Evolutionary conservation across 2,329 filamentous ascomycete genomes (phyloP).

Genomic region (Pyrenophora tritici-repentis): DNA sequence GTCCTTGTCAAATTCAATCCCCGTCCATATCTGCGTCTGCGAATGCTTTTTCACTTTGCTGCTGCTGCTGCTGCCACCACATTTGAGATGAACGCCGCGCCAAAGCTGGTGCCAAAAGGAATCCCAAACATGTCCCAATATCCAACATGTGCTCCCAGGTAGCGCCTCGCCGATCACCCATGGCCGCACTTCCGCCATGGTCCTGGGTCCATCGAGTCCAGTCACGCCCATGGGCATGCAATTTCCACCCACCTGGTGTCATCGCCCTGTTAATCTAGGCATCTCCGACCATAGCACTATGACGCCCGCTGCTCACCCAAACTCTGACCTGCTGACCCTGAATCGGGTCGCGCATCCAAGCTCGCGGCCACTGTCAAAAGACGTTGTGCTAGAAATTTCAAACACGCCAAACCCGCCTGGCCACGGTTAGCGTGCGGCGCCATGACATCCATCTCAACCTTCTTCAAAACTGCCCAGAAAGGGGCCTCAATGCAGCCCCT

Average conservation of each 20-base stretch:
- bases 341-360: not conserved
- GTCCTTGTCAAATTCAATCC: not conserved
- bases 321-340: no score
- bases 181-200: constrained; percentile 4
- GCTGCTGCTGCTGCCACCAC: no score
- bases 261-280: not conserved
- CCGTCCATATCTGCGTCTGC: no score
- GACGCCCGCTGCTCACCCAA: no score
- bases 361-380: constrained; percentile 14
- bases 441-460: constrained; percentile 27
- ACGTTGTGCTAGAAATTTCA: constrained; percentile 18
- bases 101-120: not conserved
- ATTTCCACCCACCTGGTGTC: not conserved
- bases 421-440: constrained; percentile 23
- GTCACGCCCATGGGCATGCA: constrained; percentile 7
- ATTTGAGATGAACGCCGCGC: no score
- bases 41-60: no score
- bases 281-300: no score
- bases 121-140: not conserved
- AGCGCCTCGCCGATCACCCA: constrained; percentile 4
- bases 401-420: constrained; percentile 22
- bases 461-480: constrained; percentile 26
- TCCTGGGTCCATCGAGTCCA: constrained; percentile 2
- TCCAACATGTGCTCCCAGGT: constrained; percentile 1
- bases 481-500: constrained; percentile 37